A percentile compares a stretch with the other conserved stretches of the same genome.
These are phyloP conservation scores for Auricularia cornea DNA, from an alignment of 768 basidiomycete species.

Conservation along the genomic window DNA sequence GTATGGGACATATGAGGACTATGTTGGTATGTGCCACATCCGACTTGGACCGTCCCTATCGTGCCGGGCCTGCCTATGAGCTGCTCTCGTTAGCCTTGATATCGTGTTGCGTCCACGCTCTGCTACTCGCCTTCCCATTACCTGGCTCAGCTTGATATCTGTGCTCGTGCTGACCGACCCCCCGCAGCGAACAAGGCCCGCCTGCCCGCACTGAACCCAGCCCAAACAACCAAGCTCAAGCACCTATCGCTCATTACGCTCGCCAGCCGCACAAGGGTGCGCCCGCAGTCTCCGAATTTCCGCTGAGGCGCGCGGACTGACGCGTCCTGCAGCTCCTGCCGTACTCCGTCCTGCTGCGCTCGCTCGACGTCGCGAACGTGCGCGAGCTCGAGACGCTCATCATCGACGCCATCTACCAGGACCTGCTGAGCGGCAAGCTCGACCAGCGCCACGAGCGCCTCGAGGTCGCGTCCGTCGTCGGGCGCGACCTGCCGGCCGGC, in stretches of 20 bases:
- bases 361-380: conserved; percentile 67
- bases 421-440: conserved; percentile 81
- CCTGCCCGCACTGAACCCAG: conserved; percentile 58
- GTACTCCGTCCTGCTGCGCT: conserved; percentile 61
- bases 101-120: too few species aligned
- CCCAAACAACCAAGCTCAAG: conserved; percentile 82
- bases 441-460: conserved; percentile 87
- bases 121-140: too few species aligned
- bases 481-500: conserved; percentile 79
- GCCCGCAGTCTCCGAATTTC: conserved; percentile 17
- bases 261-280: conserved; percentile 66
- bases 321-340: conserved; percentile 58
- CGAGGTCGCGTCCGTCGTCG: conserved; percentile 89
- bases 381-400: conserved; percentile 93
- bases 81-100: too few species aligned
- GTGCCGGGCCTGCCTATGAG: too few species aligned
- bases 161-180: neutral
- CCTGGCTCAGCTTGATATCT: too few species aligned
- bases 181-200: conserved; percentile 53
- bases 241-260: conserved; percentile 87
- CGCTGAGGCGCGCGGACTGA: neutral
- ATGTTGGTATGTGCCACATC: conserved; percentile 47
- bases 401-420: conserved; percentile 93
- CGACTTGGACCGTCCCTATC: too few species aligned
- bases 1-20: conserved; percentile 80